Conservation (phyloP, 345 rosid species). For the Rhizophora mangle region DNA sequence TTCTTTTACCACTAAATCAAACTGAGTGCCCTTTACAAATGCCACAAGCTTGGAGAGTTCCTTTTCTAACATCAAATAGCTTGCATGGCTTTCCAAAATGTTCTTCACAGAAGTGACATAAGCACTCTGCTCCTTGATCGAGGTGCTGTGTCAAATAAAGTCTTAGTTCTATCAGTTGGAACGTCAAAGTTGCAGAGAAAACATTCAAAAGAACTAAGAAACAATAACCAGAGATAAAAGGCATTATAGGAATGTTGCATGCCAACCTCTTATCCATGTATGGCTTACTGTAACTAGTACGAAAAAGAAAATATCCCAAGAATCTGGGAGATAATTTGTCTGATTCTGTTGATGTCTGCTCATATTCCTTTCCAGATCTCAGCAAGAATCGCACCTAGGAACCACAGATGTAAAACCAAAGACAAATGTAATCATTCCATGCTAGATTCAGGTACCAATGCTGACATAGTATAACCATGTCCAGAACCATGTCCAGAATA, state of each 20-base stretch:
- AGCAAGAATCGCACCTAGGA: constrained; percentile 88
- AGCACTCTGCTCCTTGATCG: constrained; percentile 84
- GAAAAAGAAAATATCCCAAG: constrained; percentile 79
- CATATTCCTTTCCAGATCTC: constrained; percentile 95
- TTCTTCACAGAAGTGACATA: constrained; percentile 84
- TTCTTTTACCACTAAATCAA: constrained; percentile 83
- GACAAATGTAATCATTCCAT: background rate
- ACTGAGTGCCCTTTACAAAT: constrained; percentile 97
- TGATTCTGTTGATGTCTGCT: constrained; percentile 67
- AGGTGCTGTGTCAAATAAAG: constrained; percentile 42
- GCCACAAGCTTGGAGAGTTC: constrained; percentile 98
- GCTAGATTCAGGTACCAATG: constrained; percentile 15
- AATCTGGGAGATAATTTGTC: constrained; percentile 76
- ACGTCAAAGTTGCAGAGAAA: constrained; percentile 7
- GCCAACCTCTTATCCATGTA: constrained; percentile 70
- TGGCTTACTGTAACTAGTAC: constrained; percentile 67
- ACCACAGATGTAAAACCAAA: constrained; percentile 12
- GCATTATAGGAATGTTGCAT: background rate
- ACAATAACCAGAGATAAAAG: background rate
- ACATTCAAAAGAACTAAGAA: constrained; percentile 5
- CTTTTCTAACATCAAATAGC: constrained; percentile 92
- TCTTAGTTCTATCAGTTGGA: constrained; percentile 3
- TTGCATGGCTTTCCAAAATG: constrained; percentile 90
- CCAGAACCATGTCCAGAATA: too few relatives aligned
- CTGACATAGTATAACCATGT: constrained; percentile 19